Conservation (phyloP, 1,284 basidiomycete genomes). For the Microbotryum scabiosae region DNA sequence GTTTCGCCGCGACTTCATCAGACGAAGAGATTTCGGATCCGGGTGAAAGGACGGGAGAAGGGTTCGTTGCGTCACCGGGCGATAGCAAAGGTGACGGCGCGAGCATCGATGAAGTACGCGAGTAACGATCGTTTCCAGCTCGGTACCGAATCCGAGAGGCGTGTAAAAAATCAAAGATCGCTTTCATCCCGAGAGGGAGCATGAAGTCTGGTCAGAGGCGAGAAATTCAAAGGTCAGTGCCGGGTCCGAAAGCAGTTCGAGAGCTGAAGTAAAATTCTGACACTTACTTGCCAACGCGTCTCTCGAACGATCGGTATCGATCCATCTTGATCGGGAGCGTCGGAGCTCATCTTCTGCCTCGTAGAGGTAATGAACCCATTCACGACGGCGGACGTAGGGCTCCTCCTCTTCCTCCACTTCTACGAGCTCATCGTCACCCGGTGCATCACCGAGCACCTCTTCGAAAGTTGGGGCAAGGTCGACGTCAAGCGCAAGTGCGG, state of each 20-base stretch:
- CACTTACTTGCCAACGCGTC: constrained; percentile 19
- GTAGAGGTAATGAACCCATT: not conserved
- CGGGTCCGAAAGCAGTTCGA: not conserved
- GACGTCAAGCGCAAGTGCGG: not conserved
- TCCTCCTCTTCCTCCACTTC: constrained; percentile 9
- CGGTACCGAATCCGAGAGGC: constrained; percentile 18
- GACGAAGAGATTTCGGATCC: constrained; percentile 4
- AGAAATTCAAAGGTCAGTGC: too few species aligned
- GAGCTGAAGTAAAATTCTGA: not conserved
- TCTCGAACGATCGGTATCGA: constrained; percentile 21
- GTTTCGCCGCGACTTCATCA: not conserved
- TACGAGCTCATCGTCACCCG: not conserved
- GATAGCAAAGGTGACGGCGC: not conserved
- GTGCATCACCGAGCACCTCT: not conserved
- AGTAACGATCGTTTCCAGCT: not conserved
- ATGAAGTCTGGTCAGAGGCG: constrained; percentile 8
- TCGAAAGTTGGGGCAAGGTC: not conserved
- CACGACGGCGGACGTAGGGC: not conserved
- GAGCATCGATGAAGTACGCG: not conserved
- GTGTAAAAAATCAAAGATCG: constrained; percentile 21
- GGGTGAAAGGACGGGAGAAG: constrained; percentile 8
- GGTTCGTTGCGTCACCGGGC: not conserved
- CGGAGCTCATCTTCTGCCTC: constrained; percentile 20
- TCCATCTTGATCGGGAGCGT: constrained; percentile 11
- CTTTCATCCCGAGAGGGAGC: constrained; percentile 8